phyloP scores from a whole-genome alignment of 805 yeast species.

The Clavispora santaluciae region DNA sequence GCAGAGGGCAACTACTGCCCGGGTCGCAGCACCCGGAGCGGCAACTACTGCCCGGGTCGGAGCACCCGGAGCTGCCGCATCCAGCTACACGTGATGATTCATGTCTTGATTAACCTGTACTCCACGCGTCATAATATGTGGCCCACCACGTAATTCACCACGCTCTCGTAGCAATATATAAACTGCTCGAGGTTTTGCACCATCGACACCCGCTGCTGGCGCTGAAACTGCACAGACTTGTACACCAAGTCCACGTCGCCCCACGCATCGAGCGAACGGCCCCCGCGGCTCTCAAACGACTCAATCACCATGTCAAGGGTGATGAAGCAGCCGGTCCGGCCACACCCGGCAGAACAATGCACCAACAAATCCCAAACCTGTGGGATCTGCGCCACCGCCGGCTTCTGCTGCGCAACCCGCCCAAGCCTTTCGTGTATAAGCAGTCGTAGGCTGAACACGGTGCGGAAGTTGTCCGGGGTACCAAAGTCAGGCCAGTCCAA shows the following conservation, averaged over 20 bases:
- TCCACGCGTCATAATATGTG: conserved; percentile 2
- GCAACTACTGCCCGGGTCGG: too few relatives aligned
- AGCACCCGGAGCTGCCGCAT: too few relatives aligned
- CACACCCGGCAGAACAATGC: conserved; percentile 61
- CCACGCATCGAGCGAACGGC: conserved; percentile 23
- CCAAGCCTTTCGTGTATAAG: conserved; percentile 26
- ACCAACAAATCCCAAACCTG: conserved; percentile 27
- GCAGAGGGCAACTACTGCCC: too few relatives aligned
- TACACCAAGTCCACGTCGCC: conserved; percentile 50
- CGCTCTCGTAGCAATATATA: conserved; percentile 62
- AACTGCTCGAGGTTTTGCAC: conserved; percentile 78
- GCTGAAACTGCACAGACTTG: conserved; percentile 57
- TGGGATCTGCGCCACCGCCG: background rate
- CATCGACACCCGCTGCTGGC: conserved; percentile 77
- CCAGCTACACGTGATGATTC: too few relatives aligned
- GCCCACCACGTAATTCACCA: conserved; percentile 12
- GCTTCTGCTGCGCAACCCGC: conserved; percentile 3
- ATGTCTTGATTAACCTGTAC: too few relatives aligned
- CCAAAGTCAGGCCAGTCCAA: conserved; percentile 47
- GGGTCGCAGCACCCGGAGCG: too few relatives aligned
- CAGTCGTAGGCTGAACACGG: conserved; percentile 29
- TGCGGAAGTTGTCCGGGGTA: conserved; percentile 29
- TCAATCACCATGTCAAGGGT: conserved; percentile 39
- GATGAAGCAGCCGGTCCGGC: conserved; percentile 52
- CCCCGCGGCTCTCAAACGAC: conserved; percentile 23